These are phyloP conservation scores for Blastobotrys elegans DNA, from an alignment of 1,139 yeast genomes.

Conservation along the genomic window DNA sequence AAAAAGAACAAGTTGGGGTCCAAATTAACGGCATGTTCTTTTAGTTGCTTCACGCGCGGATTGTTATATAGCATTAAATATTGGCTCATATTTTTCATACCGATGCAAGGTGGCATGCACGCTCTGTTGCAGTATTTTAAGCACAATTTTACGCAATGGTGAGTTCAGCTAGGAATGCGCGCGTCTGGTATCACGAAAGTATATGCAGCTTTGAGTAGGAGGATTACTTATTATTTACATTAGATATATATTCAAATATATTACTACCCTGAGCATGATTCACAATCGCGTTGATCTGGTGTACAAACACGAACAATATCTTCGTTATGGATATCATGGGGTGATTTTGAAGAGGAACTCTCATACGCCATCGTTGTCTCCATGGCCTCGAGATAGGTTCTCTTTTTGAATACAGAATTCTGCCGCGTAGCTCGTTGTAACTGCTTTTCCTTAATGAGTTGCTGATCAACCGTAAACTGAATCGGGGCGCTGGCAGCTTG, in stretches of 20 bases:
- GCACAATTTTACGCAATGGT: neutral
- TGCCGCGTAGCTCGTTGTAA: neutral
- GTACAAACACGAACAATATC: slow-evolving; percentile 5
- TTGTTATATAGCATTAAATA: neutral
- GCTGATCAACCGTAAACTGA: slow-evolving; percentile 66
- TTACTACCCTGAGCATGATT: slow-evolving; percentile 10
- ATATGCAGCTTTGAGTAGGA: neutral
- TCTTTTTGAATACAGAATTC: neutral
- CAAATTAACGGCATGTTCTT: too few species aligned
- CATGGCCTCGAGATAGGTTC: slow-evolving; percentile 6
- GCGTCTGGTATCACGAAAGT: neutral
- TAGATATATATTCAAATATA: neutral
- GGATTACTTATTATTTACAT: neutral
- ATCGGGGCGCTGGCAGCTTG: slow-evolving; percentile 90
- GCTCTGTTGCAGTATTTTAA: neutral
- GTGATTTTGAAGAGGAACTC: neutral
- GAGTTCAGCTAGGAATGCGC: neutral
- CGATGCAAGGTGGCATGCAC: neutral
- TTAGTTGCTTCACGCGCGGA: too few species aligned
- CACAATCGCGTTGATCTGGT: slow-evolving; percentile 8
- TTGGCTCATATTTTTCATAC: neutral
- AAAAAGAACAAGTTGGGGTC: too few species aligned
- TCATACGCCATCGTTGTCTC: neutral
- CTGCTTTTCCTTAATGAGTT: slow-evolving; percentile 11
- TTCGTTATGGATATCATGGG: neutral